Evolutionary conservation across 2,329 filamentous ascomycete species (phyloP), one percentile per base, ranked within the genome.

Genomic region (Orbilia javanica): DNA sequence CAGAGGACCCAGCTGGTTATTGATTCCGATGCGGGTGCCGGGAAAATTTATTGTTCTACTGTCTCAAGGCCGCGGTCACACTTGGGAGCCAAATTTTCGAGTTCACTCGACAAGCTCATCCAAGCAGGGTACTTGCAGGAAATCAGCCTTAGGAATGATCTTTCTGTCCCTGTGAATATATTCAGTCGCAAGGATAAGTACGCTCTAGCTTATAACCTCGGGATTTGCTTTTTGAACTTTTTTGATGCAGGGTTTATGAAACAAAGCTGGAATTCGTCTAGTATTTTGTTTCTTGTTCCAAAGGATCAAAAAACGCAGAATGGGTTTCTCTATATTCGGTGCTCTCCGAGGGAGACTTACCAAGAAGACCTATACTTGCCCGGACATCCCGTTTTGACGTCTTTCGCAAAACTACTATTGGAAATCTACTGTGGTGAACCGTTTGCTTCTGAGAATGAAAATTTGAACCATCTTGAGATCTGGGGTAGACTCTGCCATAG

Each of bases 241-340:
- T 62, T 62, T 42, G 55, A 62, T 42, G 55, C 55, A 62, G 31
- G 22, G n/a, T 62, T 62, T 22, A 62, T 42, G 55, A 62, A 42
- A 42, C 29, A 42, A 25, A 62, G 55, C 31, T 62, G 55, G 55
- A 42, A 62, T 22, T 62, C 55, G 10, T 18, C 29, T 3, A 62
- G 18, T n/a, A 62, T 62, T n/a, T 1, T 62, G 2, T 62, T 39
- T 42, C 55, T 62, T 10, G 29, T 62, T 18, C 55, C 31, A 5
- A 18, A 18, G 25, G 10, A 22, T 8, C 55, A 11, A 7, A 62
- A 42, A 42, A 62, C 15, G 10, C 55, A 62, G 34, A 31, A 62
- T 5, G 31, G 31, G 6, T 42, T 62, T 39, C 55, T 62, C 18
- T 62, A 62, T 42, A 62, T 62, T 8, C 29, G 31, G 10, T 62